Evolutionary conservation across 2,329 filamentous ascomycete species (phyloP).

Genomic region (Fusarium lateritium): DNA sequence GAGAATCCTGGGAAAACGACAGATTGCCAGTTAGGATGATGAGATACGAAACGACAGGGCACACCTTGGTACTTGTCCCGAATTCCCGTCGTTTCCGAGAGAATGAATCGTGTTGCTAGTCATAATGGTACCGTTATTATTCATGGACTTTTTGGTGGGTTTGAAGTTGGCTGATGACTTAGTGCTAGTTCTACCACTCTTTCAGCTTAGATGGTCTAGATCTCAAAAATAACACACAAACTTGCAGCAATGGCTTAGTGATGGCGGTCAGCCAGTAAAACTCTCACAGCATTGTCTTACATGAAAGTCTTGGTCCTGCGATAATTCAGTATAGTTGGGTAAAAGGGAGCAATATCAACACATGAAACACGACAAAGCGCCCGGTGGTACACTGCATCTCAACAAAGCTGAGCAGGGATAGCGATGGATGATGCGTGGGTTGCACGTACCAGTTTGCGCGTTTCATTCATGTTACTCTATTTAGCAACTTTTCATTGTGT

Average conservation of each 20-base stretch:
- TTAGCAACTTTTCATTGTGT: conserved; percentile 12
- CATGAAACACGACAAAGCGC: conserved; percentile 34
- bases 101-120: not conserved
- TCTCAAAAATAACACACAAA: conserved; percentile 7
- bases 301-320: conserved; percentile 14
- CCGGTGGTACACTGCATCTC: conserved; percentile 22
- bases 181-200: not conserved
- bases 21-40: too few relatives aligned
- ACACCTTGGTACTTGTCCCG: not conserved
- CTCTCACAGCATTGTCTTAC: conserved; percentile 20
- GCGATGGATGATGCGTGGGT: not conserved
- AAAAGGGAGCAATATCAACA: conserved; percentile 10
- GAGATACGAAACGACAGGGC: too few relatives aligned
- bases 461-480: conserved; percentile 19
- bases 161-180: not conserved
- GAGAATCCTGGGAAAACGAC: not conserved
- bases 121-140: not conserved
- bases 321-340: not conserved
- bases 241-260: conserved; percentile 2
- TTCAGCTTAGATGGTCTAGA: not conserved
- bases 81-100: not conserved
- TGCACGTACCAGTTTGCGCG: conserved; percentile 18
- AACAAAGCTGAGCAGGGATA: conserved; percentile 20
- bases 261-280: conserved; percentile 37
- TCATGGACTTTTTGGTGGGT: not conserved